Base-by-base conservation (phyloP, 768 basidiomycete genomes). In the Myochromella boudieri region DNA sequence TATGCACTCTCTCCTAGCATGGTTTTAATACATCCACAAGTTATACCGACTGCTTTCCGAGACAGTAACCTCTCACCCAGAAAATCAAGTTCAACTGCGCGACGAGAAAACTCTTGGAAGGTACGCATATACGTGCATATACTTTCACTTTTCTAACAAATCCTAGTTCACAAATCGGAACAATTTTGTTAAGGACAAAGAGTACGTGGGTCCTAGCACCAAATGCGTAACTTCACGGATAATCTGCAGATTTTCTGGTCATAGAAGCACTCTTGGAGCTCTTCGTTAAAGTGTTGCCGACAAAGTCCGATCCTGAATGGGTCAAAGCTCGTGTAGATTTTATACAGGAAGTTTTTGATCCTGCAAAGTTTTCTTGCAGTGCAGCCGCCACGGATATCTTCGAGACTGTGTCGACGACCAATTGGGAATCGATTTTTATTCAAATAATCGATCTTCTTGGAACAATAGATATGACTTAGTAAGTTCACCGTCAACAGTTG, bases 181-280 rank as follows among this genome's bases (percentile, higher is more conserved):
- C 60, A 6, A 68, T 71, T 21, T 64, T 85, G 42, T 72, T 71
- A 27, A 63, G 68, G 31, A 76, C 74, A 17, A 74, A 62, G 65
- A 79, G 84, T 76, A 54, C 8, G 7, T 22, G 31, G 22, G 36
- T 42, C 21, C 24, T 15, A 14, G 6, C 25, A 3, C 20, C 36
- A 9, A 34, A 6, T 51, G 38, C 39, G 47, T 22, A 15, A 9
- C 33, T n/a, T n/a, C 6, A 7, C 17, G 39, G 25, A 9, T 38
- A 6, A 52, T 33, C 4, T 11, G 20, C 1, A 58, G 84, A 80
- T 44, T 83, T 75, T 54, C 63, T 85, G 14, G 71, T 75, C 11
- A 61, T 83, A 33, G 84, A 86, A 58, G 70, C 75, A 12, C 68
- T 84, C 3, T 58, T 85, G 33, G 74, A 77, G 42, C 54, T 86